phyloP scores from a whole-genome alignment of 192 early-diverging fungal genomes.

The Tieghemiomyces parasiticus region DNA sequence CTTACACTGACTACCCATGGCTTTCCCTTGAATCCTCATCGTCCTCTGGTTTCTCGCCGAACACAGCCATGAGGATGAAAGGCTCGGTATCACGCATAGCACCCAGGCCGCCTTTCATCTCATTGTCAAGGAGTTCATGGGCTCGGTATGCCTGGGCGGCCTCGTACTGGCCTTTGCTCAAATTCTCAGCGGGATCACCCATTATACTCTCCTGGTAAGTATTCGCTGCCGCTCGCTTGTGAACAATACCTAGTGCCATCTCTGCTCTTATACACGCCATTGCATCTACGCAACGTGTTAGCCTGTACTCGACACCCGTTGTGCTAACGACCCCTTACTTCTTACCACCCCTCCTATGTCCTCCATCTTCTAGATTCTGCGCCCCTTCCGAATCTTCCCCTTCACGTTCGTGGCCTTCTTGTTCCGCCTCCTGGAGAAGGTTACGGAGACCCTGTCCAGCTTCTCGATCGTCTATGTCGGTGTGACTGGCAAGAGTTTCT shows the following conservation, averaged over 20 bases:
- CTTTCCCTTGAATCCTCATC: too few relatives aligned
- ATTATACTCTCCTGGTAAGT: background rate
- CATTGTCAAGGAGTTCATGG: background rate
- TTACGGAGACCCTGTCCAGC: background rate
- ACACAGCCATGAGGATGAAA: background rate
- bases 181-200: background rate
- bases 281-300: too few relatives aligned
- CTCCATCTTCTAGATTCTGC: background rate
- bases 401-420: background rate
- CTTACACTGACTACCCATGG: too few relatives aligned
- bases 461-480: conserved; percentile 6
- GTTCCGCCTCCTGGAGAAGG: conserved; percentile 1
- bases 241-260: too few relatives aligned
- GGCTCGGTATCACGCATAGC: background rate
- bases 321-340: too few relatives aligned
- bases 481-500: conserved; percentile 4
- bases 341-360: background rate
- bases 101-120: conserved; percentile 5
- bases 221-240: too few relatives aligned
- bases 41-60: too few relatives aligned
- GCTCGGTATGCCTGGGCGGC: conserved; percentile 4
- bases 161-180: background rate
- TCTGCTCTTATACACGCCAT: too few relatives aligned
- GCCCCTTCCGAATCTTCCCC: conserved; percentile 1
- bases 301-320: too few relatives aligned